These are phyloP conservation scores for Gossypium davidsonii DNA, from an alignment of 441 rosid species.

Conservation along the genomic window DNA sequence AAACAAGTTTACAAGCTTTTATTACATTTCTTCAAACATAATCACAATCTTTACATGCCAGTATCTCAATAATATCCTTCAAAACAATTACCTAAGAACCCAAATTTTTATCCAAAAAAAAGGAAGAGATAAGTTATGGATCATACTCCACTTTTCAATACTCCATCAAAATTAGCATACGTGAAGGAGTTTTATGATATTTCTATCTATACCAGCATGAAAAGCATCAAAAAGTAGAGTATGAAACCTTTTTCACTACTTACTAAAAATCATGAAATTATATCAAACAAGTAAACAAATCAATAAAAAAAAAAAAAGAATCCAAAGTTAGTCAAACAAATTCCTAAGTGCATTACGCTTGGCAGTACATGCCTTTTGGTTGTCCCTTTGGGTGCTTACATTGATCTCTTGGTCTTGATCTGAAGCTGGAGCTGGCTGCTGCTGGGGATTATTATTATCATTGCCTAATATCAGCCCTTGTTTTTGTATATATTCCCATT, in stretches of 20 bases:
- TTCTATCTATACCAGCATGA: conserved; percentile 5
- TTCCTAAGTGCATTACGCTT: no score
- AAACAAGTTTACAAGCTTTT: no score
- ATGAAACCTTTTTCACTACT: not conserved
- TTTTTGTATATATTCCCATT: not conserved
- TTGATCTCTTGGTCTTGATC: not conserved
- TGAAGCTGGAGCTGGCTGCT: not conserved
- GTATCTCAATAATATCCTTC: not conserved
- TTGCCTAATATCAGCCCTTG: not conserved
- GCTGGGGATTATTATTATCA: not conserved
- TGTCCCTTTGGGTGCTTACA: not conserved
- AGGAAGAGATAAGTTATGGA: not conserved
- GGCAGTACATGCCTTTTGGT: no score
- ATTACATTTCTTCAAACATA: not conserved
- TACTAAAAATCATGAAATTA: no score
- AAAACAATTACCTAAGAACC: not conserved
- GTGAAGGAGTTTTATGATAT: not conserved
- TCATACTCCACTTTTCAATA: conserved; percentile 23
- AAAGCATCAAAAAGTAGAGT: conserved; percentile 24
- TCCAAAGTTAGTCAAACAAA: no score
- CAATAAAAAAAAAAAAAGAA: no score
- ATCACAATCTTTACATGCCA: not conserved
- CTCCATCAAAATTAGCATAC: not conserved
- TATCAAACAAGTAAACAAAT: no score
- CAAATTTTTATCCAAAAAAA: not conserved